A percentile compares a stretch with the other conserved stretches of the same genome.
Evolutionary conservation across 2,329 filamentous ascomycete species (phyloP).

Genomic region (Grosmannia penicillata): DNA sequence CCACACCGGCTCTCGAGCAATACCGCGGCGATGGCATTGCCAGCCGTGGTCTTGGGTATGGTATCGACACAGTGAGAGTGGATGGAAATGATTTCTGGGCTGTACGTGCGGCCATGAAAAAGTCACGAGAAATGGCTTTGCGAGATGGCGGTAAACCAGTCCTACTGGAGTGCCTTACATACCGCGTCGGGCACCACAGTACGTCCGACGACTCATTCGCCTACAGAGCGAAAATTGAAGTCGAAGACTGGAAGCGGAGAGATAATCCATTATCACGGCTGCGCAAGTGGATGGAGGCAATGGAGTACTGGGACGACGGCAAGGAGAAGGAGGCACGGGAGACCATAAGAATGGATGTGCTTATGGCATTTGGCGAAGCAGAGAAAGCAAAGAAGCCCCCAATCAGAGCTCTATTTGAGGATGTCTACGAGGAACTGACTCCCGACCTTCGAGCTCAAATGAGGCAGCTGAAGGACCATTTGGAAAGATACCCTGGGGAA

Average conservation of each 20-base stretch:
- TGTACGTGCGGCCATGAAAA: conserved; percentile 52
- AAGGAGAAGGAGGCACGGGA: conserved; percentile 46
- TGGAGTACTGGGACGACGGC: conserved; percentile 70
- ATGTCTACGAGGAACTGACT: conserved; percentile 79
- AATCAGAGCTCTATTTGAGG: conserved; percentile 62
- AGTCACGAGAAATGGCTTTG: conserved; percentile 65
- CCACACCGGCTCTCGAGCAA: conserved; percentile 64
- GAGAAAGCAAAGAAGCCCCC: conserved; percentile 70
- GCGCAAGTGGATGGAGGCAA: conserved; percentile 62
- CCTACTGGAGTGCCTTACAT: conserved; percentile 90
- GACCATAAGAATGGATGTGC: conserved; percentile 37
- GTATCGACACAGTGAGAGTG: conserved; percentile 70
- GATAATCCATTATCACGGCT: conserved; percentile 23
- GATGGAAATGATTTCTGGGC: conserved; percentile 76
- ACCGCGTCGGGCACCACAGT: conserved; percentile 91
- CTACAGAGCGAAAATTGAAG: conserved; percentile 83
- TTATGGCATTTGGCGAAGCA: conserved; percentile 72
- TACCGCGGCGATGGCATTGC: conserved; percentile 75
- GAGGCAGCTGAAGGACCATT: conserved; percentile 53
- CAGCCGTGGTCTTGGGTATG: conserved; percentile 61
- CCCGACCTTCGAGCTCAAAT: conserved; percentile 49
- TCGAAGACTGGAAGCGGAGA: conserved; percentile 64
- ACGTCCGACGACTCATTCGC: conserved; percentile 95
- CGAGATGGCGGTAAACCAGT: conserved; percentile 69
- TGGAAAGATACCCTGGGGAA: conserved; percentile 80